These are phyloP conservation scores for Calophaca sinica DNA, from an alignment of 306 rosid genomes.

Conservation along the genomic window DNA sequence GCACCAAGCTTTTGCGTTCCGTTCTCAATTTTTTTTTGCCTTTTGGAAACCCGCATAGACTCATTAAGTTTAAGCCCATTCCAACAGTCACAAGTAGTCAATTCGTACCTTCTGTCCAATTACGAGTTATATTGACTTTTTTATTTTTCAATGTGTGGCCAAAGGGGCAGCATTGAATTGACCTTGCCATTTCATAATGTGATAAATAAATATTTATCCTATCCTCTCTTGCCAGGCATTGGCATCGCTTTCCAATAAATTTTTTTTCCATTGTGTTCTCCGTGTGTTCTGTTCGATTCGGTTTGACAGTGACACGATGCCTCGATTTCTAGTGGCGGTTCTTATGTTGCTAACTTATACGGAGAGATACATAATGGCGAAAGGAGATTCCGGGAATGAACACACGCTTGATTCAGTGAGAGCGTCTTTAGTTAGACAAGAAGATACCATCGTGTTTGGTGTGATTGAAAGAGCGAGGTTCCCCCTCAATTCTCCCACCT, in stretches of 20 bases:
- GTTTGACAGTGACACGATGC: slow-evolving; percentile 12
- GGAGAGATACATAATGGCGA: slow-evolving; percentile 42
- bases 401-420: slow-evolving; percentile 69
- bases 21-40: too few species aligned
- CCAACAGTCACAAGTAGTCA: too few species aligned
- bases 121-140: too few species aligned
- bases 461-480: slow-evolving; percentile 79
- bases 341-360: slow-evolving; percentile 44
- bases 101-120: too few species aligned
- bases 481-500: slow-evolving; percentile 65
- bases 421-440: slow-evolving; percentile 71
- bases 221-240: not conserved
- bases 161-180: too few species aligned
- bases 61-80: too few species aligned
- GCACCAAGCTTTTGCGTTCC: too few species aligned
- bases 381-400: slow-evolving; percentile 39
- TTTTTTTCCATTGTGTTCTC: not conserved
- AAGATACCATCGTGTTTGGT: slow-evolving; percentile 73
- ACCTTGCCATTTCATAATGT: too few species aligned
- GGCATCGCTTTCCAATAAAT: too few species aligned
- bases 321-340: slow-evolving; percentile 41
- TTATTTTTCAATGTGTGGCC: too few species aligned
- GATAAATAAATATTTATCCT: not conserved
- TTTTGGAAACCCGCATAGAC: too few species aligned
- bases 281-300: not conserved